Percentiles rank a stretch among this genome's conserved stretches.
Conservation (phyloP, 345 rosid species). For the Crucihimalaya himalaica region DNA sequence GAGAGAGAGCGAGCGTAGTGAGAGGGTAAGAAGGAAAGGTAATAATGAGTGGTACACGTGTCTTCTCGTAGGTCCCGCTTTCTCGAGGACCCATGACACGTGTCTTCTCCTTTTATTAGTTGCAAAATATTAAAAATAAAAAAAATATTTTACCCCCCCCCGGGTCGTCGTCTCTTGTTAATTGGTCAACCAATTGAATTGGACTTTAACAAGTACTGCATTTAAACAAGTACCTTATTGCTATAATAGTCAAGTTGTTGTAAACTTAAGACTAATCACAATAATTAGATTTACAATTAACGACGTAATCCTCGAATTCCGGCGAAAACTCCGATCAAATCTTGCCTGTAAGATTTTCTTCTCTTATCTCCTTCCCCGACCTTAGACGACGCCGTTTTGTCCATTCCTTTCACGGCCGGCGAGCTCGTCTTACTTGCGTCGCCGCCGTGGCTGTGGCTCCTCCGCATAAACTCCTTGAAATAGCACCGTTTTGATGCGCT, state of each 20-base stretch:
- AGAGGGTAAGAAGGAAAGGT: slow-evolving; percentile 44
- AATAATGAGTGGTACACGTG: slow-evolving; percentile 53
- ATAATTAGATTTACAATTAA: neutral
- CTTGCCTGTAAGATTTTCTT: slow-evolving; percentile 26
- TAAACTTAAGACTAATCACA: neutral
- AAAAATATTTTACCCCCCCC: slow-evolving; percentile 46
- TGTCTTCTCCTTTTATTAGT: neutral
- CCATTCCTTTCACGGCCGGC: neutral
- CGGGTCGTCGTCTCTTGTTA: no score
- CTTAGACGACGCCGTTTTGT: slow-evolving; percentile 3
- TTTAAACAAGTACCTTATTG: slow-evolving; percentile 45
- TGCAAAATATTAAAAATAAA: neutral
- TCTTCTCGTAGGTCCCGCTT: slow-evolving; percentile 35
- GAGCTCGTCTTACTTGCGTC: neutral
- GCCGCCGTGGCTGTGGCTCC: slow-evolving; percentile 20
- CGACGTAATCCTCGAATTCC: slow-evolving; percentile 14
- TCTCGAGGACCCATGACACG: slow-evolving; percentile 15
- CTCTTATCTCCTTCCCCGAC: neutral
- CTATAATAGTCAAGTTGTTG: neutral
- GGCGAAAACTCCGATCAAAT: slow-evolving; percentile 28
- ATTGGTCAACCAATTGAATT: slow-evolving; percentile 3
- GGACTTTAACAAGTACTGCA: slow-evolving; percentile 44
- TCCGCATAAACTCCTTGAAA: neutral
- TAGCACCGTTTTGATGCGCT: slow-evolving; percentile 11
- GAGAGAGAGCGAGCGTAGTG: neutral